Conservation (phyloP, 208 protist species). For the Trypanosoma grayi region DNA sequence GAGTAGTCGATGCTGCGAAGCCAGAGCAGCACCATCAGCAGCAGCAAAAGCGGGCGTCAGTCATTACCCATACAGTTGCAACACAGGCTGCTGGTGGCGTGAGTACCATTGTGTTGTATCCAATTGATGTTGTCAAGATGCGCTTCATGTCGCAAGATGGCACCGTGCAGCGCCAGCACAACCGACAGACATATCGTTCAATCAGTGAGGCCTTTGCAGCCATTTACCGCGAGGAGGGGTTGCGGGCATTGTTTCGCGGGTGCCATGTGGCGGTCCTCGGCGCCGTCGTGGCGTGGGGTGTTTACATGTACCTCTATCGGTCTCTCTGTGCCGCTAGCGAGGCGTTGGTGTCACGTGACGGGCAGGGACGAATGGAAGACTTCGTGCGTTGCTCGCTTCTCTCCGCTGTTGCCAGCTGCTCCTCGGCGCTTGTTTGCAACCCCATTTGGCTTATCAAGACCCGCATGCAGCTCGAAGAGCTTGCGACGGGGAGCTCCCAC, state of each 20-base stretch:
- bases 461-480: constrained; percentile 74
- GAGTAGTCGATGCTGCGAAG: too few species aligned
- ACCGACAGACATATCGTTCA: constrained; percentile 65
- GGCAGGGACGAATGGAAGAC: constrained; percentile 14
- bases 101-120: constrained; percentile 76
- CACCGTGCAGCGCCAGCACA: constrained; percentile 60
- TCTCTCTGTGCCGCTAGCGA: constrained; percentile 31
- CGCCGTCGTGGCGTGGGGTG: constrained; percentile 63
- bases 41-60: background rate
- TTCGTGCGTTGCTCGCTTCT: constrained; percentile 55
- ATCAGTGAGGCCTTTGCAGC: constrained; percentile 27
- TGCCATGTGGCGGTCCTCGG: constrained; percentile 64
- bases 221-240: constrained; percentile 58
- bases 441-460: constrained; percentile 91
- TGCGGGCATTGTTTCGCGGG: constrained; percentile 62
- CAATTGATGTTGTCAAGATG: constrained; percentile 87
- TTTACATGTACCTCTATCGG: constrained; percentile 90
- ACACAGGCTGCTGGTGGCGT: constrained; percentile 53
- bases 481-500: background rate
- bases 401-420: constrained; percentile 59
- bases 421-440: constrained; percentile 65
- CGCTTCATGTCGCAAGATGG: constrained; percentile 89
- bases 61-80: constrained; percentile 36
- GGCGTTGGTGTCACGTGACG: constrained; percentile 7
- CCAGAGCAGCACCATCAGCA: too few species aligned